Evolutionary conservation across 1,139 yeast species (phyloP).

Genomic region (Petasospora fabianii): DNA sequence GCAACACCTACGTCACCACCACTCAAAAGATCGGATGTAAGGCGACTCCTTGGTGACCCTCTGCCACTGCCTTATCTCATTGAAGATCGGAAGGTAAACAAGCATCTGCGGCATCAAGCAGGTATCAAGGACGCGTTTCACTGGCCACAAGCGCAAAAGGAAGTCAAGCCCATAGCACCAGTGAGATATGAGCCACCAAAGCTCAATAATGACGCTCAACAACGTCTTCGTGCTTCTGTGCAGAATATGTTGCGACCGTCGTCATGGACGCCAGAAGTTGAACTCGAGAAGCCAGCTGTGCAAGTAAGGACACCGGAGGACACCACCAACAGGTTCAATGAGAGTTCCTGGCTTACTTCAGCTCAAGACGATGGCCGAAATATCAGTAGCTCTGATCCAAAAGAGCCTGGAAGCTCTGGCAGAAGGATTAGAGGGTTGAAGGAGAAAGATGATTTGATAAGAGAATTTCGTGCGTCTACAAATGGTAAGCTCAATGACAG

Average conservation of each 20-base stretch:
- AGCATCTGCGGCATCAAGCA: too few relatives aligned
- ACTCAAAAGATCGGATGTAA: constrained; percentile 17
- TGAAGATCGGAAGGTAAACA: background rate
- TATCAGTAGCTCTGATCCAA: too few relatives aligned
- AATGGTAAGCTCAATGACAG: background rate
- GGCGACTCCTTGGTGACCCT: constrained; percentile 33
- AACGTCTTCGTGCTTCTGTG: constrained; percentile 11
- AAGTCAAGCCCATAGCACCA: background rate
- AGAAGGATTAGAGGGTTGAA: constrained; percentile 1
- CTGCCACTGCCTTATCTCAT: constrained; percentile 33
- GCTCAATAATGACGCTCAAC: background rate
- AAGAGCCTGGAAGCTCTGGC: background rate
- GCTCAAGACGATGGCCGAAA: too few relatives aligned
- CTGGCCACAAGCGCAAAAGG: background rate
- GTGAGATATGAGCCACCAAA: background rate
- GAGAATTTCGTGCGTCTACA: constrained; percentile 9
- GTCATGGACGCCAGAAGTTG: background rate
- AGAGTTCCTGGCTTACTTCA: too few relatives aligned
- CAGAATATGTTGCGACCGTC: constrained; percentile 6
- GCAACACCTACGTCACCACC: too few relatives aligned
- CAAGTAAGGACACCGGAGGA: background rate
- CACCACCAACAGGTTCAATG: background rate
- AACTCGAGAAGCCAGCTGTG: background rate
- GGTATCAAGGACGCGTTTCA: background rate
- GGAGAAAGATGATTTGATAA: constrained; percentile 7